A percentile compares a stretch with the other conserved stretches of the same genome.
These are phyloP conservation scores for Plasmodium falciparum DNA, from an alignment of 169 alveolate genomes.

Conservation along the genomic window DNA sequence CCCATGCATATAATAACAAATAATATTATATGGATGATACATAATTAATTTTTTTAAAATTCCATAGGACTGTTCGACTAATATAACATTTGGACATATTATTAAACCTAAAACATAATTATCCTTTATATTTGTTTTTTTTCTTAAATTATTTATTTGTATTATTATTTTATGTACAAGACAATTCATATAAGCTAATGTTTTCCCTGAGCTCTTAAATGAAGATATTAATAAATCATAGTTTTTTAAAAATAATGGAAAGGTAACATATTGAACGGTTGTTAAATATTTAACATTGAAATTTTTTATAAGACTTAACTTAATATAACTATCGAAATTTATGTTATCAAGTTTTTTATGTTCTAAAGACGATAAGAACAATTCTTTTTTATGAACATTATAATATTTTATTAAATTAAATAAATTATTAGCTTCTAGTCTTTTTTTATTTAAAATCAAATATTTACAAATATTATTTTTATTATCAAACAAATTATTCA, in stretches of 20 bases:
- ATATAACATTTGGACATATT: constrained; percentile 55
- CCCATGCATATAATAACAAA: constrained; percentile 67
- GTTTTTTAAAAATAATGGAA: constrained; percentile 63
- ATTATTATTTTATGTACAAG: constrained; percentile 53
- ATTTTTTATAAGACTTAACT: constrained; percentile 60
- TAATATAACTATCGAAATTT: constrained; percentile 36
- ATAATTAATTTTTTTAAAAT: constrained; percentile 49
- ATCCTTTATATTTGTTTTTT: constrained; percentile 20
- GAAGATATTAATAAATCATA: constrained; percentile 54
- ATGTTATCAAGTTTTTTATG: constrained; percentile 9
- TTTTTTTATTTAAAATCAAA: too few relatives aligned
- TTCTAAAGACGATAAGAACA: background rate
- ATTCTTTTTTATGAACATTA: too few relatives aligned
- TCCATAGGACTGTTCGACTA: constrained; percentile 60
- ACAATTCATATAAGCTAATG: constrained; percentile 27
- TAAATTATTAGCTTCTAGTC: too few relatives aligned
- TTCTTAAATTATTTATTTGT: constrained; percentile 42
- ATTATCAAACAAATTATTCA: too few relatives aligned
- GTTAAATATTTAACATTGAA: constrained; percentile 58
- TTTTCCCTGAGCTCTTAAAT: constrained; percentile 59
- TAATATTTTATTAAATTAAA: too few relatives aligned
- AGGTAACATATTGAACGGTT: constrained; percentile 46
- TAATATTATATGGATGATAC: constrained; percentile 63
- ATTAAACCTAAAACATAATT: constrained; percentile 40
- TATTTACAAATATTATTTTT: too few relatives aligned